phyloP scores from a whole-genome alignment of 139 green algal genomes.

The Pseudopediastrum boryanum region DNA sequence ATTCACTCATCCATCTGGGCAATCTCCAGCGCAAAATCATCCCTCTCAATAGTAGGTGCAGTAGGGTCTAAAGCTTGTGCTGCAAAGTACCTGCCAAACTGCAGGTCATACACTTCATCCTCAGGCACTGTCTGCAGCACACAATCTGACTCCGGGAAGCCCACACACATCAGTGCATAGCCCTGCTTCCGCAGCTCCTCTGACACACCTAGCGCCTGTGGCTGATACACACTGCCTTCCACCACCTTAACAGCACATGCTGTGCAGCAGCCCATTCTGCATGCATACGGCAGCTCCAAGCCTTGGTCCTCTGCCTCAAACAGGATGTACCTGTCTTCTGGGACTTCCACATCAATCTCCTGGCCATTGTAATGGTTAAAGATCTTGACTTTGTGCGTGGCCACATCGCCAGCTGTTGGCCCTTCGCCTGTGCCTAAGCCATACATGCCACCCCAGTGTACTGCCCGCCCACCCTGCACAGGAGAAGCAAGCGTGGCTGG shows the following conservation, averaged over 20 bases:
- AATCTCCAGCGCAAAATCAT: slow-evolving; percentile 92
- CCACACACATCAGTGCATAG: slow-evolving; percentile 97
- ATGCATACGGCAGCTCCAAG: slow-evolving; percentile 92
- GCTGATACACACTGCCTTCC: slow-evolving; percentile 73
- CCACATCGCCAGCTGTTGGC: slow-evolving; percentile 41
- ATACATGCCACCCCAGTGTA: slow-evolving; percentile 69
- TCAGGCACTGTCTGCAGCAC: slow-evolving; percentile 87
- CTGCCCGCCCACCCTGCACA: slow-evolving; percentile 74
- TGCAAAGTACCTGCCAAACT: slow-evolving; percentile 89
- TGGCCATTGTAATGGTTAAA: slow-evolving; percentile 74
- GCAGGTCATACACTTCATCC: slow-evolving; percentile 97
- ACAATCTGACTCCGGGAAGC: slow-evolving; percentile 71
- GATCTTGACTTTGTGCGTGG: slow-evolving; percentile 82
- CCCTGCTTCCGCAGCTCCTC: slow-evolving; percentile 74
- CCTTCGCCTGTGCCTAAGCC: slow-evolving; percentile 84
- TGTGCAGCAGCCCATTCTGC: slow-evolving; percentile 98
- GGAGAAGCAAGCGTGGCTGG: too few relatives aligned
- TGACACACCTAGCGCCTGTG: slow-evolving; percentile 76
- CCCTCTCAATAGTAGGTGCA: slow-evolving; percentile 69
- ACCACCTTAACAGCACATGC: slow-evolving; percentile 91
- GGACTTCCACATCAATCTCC: slow-evolving; percentile 84
- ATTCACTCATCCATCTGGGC: slow-evolving; percentile 84
- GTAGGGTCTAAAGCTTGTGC: slow-evolving; percentile 74
- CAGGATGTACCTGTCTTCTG: slow-evolving; percentile 94
- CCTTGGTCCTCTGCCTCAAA: slow-evolving; percentile 94